Conservation (phyloP, 192 early-diverging fungal genomes). For the Cladochytrium replicatum region DNA sequence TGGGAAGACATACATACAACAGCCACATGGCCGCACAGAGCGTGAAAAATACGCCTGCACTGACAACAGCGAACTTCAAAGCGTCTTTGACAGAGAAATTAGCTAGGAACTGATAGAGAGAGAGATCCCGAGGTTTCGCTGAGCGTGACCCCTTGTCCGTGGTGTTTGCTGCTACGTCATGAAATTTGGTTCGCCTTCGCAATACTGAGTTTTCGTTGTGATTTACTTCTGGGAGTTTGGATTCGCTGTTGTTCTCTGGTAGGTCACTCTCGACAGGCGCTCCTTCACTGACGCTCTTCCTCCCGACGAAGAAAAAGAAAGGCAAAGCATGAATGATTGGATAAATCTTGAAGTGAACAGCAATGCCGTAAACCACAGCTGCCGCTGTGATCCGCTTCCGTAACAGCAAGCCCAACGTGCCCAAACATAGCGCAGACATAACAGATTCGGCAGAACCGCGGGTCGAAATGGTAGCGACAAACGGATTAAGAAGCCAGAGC, state of each 20-base stretch:
- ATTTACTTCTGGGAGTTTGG: no score
- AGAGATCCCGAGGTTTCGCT: no score
- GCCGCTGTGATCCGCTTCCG: neutral
- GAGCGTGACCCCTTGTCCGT: no score
- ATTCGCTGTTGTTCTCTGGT: no score
- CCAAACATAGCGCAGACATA: conserved; percentile 67
- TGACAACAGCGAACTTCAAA: conserved; percentile 32
- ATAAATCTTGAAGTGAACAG: conserved; percentile 97
- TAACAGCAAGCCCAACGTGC: conserved; percentile 58
- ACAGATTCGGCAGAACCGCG: conserved; percentile 88
- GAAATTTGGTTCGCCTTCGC: no score
- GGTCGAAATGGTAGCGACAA: conserved; percentile 93
- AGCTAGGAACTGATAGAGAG: no score
- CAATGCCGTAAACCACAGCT: conserved; percentile 70
- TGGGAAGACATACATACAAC: conserved; percentile 13
- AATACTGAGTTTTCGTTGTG: no score
- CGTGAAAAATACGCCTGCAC: conserved; percentile 24
- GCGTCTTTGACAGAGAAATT: conserved; percentile 16
- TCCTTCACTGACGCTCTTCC: neutral
- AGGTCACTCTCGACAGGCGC: no score
- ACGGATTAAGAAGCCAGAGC: conserved; percentile 88
- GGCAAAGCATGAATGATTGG: conserved; percentile 90
- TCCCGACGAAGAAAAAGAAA: conserved; percentile 65
- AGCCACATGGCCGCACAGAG: conserved; percentile 20
- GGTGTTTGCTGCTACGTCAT: no score